phyloP scores from a whole-genome alignment of 139 green algal genomes.

The Closterium sp. region DNA sequence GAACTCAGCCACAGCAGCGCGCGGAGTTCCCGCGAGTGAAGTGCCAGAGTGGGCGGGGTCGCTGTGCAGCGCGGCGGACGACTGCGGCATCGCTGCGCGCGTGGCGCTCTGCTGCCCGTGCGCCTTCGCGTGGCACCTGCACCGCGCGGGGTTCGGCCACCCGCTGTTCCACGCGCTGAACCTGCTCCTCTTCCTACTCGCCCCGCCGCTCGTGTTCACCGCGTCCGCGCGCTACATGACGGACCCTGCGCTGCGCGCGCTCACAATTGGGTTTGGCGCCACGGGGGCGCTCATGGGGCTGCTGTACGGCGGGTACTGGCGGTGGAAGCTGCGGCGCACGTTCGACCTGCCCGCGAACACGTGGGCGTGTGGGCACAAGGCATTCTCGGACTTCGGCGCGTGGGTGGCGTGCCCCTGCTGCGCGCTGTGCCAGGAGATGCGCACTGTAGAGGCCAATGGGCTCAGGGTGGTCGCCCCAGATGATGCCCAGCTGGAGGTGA shows the following conservation, averaged over 20 bases:
- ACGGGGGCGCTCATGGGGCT: conserved; percentile 15
- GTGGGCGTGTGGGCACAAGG: background rate
- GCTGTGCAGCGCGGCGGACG: background rate
- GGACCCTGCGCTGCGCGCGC: background rate
- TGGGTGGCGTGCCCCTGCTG: conserved; percentile 23
- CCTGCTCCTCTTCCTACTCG: conserved; percentile 12
- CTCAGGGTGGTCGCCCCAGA: background rate
- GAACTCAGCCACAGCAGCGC: no score
- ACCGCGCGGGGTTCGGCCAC: conserved; percentile 16
- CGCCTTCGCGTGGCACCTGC: conserved; percentile 20
- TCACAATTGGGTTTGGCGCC: background rate
- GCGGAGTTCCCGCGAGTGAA: no score
- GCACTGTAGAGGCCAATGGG: conserved; percentile 21
- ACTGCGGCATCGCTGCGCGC: background rate
- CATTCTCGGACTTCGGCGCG: background rate
- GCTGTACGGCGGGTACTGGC: conserved; percentile 40
- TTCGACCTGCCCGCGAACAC: conserved; percentile 8
- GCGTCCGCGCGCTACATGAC: conserved; percentile 7
- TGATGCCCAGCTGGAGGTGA: no score
- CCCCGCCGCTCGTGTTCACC: conserved; percentile 24
- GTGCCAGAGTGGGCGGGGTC: background rate
- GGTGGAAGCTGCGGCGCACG: conserved; percentile 15
- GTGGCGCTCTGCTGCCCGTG: conserved; percentile 24
- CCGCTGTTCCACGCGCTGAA: conserved; percentile 5
- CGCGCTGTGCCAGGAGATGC: conserved; percentile 40